phyloP scores from a whole-genome alignment of 2,329 filamentous ascomycete species.

The Rhexocercosporidium sp. region DNA sequence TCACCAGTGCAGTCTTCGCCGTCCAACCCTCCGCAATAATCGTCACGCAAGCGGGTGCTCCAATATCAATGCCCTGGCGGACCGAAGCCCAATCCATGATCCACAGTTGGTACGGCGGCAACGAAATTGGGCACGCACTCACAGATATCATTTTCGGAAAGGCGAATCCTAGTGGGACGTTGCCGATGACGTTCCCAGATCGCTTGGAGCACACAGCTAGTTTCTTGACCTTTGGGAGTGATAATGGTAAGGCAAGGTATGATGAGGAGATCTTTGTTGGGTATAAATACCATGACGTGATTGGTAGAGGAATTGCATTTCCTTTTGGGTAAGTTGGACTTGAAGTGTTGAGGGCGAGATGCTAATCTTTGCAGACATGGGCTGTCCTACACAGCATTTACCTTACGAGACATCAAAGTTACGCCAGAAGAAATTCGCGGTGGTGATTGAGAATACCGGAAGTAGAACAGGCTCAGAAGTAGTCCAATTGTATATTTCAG shows the following conservation, averaged over 20 bases:
- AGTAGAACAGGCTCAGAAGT: conserved; percentile 37
- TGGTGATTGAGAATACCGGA: conserved; percentile 37
- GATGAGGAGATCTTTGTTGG: conserved; percentile 60
- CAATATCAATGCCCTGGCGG: conserved; percentile 58
- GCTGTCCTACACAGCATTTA: conserved; percentile 69
- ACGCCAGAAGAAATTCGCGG: not conserved
- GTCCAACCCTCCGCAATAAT: conserved; percentile 55
- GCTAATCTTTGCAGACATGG: conserved; percentile 54
- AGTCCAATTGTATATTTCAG: conserved; percentile 41
- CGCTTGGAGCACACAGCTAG: conserved; percentile 64
- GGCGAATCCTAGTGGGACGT: conserved; percentile 64
- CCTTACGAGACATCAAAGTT: conserved; percentile 49
- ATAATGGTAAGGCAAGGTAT: conserved; percentile 62
- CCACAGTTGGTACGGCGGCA: conserved; percentile 61
- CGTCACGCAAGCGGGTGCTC: conserved; percentile 61
- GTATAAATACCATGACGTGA: conserved; percentile 72
- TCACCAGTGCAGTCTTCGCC: conserved; percentile 57
- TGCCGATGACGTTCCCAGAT: conserved; percentile 64
- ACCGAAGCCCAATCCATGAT: conserved; percentile 34
- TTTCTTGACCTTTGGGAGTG: conserved; percentile 44
- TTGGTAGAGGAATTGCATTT: conserved; percentile 64
- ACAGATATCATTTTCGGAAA: conserved; percentile 67
- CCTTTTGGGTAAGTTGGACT: conserved; percentile 60
- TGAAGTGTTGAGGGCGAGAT: not conserved
- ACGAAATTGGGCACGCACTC: conserved; percentile 68